Base-by-base conservation (phyloP, 164 flowering plant genomes). In the Annona squamosa region DNA sequence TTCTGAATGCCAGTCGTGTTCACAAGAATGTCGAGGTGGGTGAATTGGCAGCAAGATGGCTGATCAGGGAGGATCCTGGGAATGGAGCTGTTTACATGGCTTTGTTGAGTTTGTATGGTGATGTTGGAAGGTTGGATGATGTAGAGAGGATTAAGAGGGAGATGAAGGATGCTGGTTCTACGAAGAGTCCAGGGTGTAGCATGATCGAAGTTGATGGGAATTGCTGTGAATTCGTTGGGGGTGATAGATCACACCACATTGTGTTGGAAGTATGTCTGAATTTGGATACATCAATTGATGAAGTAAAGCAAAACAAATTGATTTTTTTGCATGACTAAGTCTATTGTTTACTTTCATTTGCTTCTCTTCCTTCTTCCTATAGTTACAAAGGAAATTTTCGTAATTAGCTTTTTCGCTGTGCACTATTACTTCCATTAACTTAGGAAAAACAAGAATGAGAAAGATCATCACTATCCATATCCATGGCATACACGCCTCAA, bases 121-220 rank as follows among this genome's bases (percentile, higher is more conserved):
- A 73, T 47, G 72, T 72, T 48, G 79, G 74, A 48, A 80, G 80
- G 78, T 71, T 68, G 80, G 83, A 77, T 19, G 78, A 75, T 65
- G 83, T 77, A 43, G 77, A 75, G 56, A 77, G 71, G 74, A 74
- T 79, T 68, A 82, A 80, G 75, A 69, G 13, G 62, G 78, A 77
- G 59, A 83, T 83, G 85, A 77, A 81, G 68, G 70, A 74, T 12
- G 72, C 48, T 68, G 79, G 79, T 61, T 77, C 73, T 65, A 75
- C 74, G 65, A 83, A 83, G 76, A 77, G 26, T 68, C 85, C 85
- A 63, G 85, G 85, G 19, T 83, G 85, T 69, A 81, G 83, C 71
- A 75, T 81, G 71, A 65, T 83, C 71, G 83, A 83, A 72, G 79
- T 81, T 65, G 74, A 75, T 71, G 81, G 82, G 46, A 37, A 42